These are phyloP conservation scores for Podospora didyma DNA, from an alignment of 495 filamentous ascomycete species.

Conservation along the genomic window DNA sequence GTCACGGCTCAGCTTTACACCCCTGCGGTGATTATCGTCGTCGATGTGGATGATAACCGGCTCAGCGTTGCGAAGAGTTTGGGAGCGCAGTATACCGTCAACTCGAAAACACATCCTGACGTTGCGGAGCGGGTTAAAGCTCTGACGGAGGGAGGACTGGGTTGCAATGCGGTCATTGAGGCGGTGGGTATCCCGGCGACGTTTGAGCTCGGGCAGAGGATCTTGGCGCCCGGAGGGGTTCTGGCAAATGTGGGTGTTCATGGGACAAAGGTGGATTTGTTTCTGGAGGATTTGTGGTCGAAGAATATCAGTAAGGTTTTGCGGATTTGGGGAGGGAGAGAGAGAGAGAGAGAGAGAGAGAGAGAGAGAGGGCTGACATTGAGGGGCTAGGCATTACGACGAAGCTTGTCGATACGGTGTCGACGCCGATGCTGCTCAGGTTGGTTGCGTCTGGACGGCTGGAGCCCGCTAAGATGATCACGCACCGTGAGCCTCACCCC, in stretches of 20 bases:
- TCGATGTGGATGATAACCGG: slow-evolving; percentile 42
- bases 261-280: slow-evolving; percentile 37
- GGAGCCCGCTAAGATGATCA: slow-evolving; percentile 36
- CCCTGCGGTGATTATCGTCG: slow-evolving; percentile 39
- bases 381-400: slow-evolving; percentile 41
- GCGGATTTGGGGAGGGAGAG: slow-evolving; percentile 7
- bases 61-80: slow-evolving; percentile 38
- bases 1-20: slow-evolving; percentile 45
- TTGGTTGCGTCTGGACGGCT: slow-evolving; percentile 36
- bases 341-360: too few species aligned
- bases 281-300: slow-evolving; percentile 39
- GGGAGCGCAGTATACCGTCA: slow-evolving; percentile 38
- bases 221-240: slow-evolving; percentile 46
- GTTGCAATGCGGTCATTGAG: slow-evolving; percentile 53
- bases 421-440: slow-evolving; percentile 40
- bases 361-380: too few species aligned
- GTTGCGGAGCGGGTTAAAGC: slow-evolving; percentile 30
- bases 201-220: slow-evolving; percentile 42
- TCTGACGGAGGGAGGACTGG: slow-evolving; percentile 37
- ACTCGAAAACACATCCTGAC: slow-evolving; percentile 22
- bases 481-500: slow-evolving; percentile 32
- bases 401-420: slow-evolving; percentile 40
- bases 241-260: slow-evolving; percentile 54
- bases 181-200: slow-evolving; percentile 48
- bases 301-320: slow-evolving; percentile 39